These are phyloP conservation scores for Hymenoscyphus albidus DNA, from an alignment of 2,329 filamentous ascomycete genomes.

Conservation along the genomic window DNA sequence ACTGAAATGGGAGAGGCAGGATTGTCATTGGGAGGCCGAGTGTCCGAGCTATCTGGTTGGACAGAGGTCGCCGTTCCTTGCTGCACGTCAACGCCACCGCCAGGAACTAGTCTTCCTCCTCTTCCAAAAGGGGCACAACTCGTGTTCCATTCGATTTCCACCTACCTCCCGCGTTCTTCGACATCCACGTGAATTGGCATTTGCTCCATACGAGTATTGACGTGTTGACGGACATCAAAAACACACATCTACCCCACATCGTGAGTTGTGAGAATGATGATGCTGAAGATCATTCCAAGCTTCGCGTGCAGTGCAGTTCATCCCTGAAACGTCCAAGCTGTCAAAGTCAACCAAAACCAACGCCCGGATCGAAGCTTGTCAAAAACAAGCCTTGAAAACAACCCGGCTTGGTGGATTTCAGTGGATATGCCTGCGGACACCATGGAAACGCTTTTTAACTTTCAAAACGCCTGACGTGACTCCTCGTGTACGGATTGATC, in stretches of 20 bases:
- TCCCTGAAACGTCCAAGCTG: not conserved
- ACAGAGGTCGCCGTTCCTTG: not conserved
- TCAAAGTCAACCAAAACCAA: not conserved
- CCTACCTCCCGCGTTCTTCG: not conserved
- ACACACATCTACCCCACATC: not conserved
- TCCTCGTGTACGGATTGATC: too few species aligned
- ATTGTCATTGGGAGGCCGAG: not conserved
- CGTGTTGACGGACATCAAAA: not conserved
- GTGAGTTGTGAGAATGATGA: not conserved
- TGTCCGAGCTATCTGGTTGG: not conserved
- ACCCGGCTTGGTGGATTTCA: not conserved
- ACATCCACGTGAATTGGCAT: not conserved
- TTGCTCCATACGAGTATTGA: not conserved
- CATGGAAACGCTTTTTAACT: not conserved
- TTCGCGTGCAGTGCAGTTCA: not conserved
- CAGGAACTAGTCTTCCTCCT: not conserved
- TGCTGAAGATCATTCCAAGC: not conserved
- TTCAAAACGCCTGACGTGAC: not conserved
- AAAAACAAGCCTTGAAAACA: not conserved
- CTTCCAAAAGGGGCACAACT: not conserved
- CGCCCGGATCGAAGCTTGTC: slow-evolving; percentile 1
- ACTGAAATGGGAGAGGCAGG: not conserved
- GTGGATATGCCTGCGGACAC: not conserved
- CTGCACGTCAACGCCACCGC: not conserved
- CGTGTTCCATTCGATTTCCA: not conserved